phyloP scores from a whole-genome alignment of 2,329 filamentous ascomycete species.

The Penicillium sp. region DNA sequence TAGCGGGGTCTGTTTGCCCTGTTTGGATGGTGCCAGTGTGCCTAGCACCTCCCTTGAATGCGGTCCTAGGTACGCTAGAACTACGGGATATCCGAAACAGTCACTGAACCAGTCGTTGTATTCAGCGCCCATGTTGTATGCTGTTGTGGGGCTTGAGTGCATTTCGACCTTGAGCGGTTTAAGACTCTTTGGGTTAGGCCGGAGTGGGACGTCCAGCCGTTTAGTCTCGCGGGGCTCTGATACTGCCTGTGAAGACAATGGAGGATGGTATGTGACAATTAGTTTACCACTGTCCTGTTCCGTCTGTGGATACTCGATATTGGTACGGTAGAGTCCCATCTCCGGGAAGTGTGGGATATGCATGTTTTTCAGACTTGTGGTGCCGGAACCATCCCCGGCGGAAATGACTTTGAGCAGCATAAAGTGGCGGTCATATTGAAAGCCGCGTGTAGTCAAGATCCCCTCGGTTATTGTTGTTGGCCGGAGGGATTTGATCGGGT shows the following conservation, averaged over 20 bases:
- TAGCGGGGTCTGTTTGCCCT: conserved; percentile 6
- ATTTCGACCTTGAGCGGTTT: conserved; percentile 56
- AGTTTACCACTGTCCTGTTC: conserved; percentile 35
- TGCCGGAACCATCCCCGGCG: conserved; percentile 17
- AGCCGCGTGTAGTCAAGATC: conserved; percentile 60
- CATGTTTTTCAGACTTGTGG: conserved; percentile 52
- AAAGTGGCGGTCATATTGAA: conserved; percentile 66
- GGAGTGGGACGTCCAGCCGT: conserved; percentile 57
- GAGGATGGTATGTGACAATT: conserved; percentile 41
- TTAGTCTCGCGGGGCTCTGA: conserved; percentile 9
- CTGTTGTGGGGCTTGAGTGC: conserved; percentile 58
- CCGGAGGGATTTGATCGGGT: conserved; percentile 72
- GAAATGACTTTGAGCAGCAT: conserved; percentile 61
- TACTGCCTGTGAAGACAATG: conserved; percentile 24
- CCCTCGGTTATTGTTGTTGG: conserved; percentile 57
- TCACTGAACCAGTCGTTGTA: conserved; percentile 67
- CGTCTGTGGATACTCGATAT: conserved; percentile 42
- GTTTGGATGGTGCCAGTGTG: conserved; percentile 51
- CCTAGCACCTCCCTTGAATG: conserved; percentile 63
- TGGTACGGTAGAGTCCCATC: conserved; percentile 64
- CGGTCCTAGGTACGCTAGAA: conserved; percentile 65
- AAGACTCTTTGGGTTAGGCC: conserved; percentile 51
- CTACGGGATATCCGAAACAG: conserved; percentile 61
- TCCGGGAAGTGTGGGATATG: conserved; percentile 58
- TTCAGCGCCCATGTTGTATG: conserved; percentile 61